Base-by-base conservation (phyloP, 179 eudicot species). In the Vitellaria paradoxa region DNA sequence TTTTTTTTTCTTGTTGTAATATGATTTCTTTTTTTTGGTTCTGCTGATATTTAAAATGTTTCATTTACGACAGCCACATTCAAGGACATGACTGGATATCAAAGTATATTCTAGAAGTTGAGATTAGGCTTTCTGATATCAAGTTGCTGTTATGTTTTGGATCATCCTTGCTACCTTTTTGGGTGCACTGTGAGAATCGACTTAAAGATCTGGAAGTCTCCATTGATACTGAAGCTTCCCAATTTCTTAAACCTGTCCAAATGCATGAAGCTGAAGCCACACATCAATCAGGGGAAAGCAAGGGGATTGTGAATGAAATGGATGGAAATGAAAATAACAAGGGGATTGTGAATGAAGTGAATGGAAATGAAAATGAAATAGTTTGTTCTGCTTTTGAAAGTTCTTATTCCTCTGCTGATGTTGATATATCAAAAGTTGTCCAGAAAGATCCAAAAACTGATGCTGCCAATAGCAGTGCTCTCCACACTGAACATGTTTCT, bases 81-180 rank as follows among this genome's bases (percentile, higher is more conserved):
- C 84, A 77, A 76, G 84, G 80, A 75, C 81, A 76, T 79, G 88
- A 79, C 70, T 84, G 82, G 78, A 85, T 84, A 64, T 84, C 86
- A 65, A 92, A 82, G 84, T 86, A 77, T 81, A 76, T 72, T 56
- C 77, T 84, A 77, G 99, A 93, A 77, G 87, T 88, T 78, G 96
- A 92, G 87, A 89, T 88, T 70, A 91, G 99, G 71, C 93, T 96
- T 77, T 85, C 86, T 76, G 99, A 96, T 86, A 80, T 88, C 52
- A 89, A 85, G 82, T 86, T 94, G 60, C 92, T 96, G 66, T 74
- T 87, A 67, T 80, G 89, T 45, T 82, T 88, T 73, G 97, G 93
- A 23, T 84, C 88, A 47, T 86, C 92, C 20, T 81, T 96, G 83
- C 86, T 85, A 68, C 97, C 98, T 12, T 96, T 93, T 81, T 96